Base-by-base conservation (phyloP, 345 rosid species). In the Linum usitatissimum region DNA sequence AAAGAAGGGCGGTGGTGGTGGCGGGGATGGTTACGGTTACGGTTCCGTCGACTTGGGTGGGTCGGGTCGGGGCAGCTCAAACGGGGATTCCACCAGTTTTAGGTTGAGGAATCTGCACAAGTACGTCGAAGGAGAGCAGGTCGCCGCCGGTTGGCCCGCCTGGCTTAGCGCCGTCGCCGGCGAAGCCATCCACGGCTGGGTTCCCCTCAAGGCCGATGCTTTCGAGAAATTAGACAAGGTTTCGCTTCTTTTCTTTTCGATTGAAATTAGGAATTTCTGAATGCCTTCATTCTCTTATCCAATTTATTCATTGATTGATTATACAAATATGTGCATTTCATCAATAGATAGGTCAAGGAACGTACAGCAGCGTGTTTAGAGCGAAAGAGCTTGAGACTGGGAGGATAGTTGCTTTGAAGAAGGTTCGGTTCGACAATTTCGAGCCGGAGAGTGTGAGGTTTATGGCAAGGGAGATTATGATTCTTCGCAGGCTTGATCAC, bases 111-210 rank as follows among this genome's bases (percentile, higher is more conserved):
- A 83, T 71, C 60, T 92, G 66, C 83, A 77, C 0, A 85, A 76
- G 83, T 93, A 86, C 62, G 60, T 85, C 30, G 96, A 90, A 68
- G 86, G 91, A 4, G 97, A 93, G 72, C 97, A 93, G 59, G 91
- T 87, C 65, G 94, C 99, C n/a, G 99, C 97, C 1, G 99, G 99
- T 0, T 93, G 99, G 99, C 99, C 99, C 3, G 96, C 88, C 40
- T 93, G 99, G 99, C 83, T 93, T 18, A 85, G 86, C 63, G 90
- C 91, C 71, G 99, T 87, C 53, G 99, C 97, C 60, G 90, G 83
- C 40, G 99, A 93, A 70, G 97, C 99, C 65, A 86, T 93, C 65
- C 96, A 84, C 6, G 99, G 99, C 1, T 93, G 99, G 99, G 80
- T 90, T 31, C 99, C 99, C 1, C 91, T 87, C 61, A 83, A 84